Base-by-base conservation (phyloP, 2,329 filamentous ascomycete species). In the Aphanocladium album region DNA sequence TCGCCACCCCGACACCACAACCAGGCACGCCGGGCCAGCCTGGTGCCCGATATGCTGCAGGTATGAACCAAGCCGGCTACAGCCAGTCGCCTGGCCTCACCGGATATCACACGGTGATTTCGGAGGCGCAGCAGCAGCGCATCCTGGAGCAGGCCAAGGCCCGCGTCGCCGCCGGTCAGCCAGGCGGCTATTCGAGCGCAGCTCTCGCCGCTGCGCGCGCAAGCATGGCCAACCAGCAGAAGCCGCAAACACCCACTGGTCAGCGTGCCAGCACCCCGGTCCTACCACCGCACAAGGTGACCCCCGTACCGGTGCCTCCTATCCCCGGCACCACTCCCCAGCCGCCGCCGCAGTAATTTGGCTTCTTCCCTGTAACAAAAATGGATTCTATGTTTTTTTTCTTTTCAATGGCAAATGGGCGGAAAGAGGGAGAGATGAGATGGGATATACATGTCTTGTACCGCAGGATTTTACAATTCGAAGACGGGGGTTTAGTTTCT, bases 141-240 rank as follows among this genome's bases (percentile, higher is more conserved):
- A 76, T 80, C 51, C 71, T 80, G 67, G 79, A 83, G 57, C 80
- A 82, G 67, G 79, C 80, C 8, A 78, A 79, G 59, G 79, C 78
- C 3, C 71, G 79, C 27, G 75, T 77, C 16, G 77, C 77, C 17
- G 77, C 78, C 0, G 77, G 79, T n/a, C 0, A 77, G 79, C 55
- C 76, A 79, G 33, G 33, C 33, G 76, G 77, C 60, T 72, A 72
- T 21, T 74, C 77, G 51, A 78, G 76, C 67, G 72, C 76, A 67
- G 14, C 72, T 43, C 61, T 74, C 17, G 70, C 70, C 21, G 71
- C 70, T 9, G 70, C 69, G 17, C 68, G 78, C 41, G 75, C 75
- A 23, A 76, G 69, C 64, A 68, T 68, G 67, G 72, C 64, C 63
- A 71, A 64, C 64, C 71, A 70, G 65, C 70, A 69, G 49, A 74